Evolutionary conservation across 768 basidiomycete genomes (phyloP).

Genomic region (Amanita muscaria): DNA sequence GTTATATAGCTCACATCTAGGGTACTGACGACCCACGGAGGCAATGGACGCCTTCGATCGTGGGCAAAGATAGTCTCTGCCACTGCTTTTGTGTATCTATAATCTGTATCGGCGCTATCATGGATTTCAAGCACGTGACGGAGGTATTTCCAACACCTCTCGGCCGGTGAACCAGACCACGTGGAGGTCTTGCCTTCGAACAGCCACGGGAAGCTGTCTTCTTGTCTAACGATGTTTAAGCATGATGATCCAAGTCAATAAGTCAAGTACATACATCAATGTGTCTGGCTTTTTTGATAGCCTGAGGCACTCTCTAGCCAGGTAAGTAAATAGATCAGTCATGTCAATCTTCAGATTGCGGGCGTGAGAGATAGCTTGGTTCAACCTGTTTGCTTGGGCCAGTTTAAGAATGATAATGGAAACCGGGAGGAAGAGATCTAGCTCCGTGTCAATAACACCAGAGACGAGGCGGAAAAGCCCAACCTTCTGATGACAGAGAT

Average conservation of each 20-base stretch:
- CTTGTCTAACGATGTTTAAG: conserved; percentile 33
- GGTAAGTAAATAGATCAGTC: conserved; percentile 71
- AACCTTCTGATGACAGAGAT: conserved; percentile 57
- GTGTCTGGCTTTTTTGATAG: conserved; percentile 56
- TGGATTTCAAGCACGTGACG: conserved; percentile 71
- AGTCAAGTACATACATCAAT: conserved; percentile 38
- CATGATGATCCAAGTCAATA: conserved; percentile 6
- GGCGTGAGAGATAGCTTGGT: conserved; percentile 70
- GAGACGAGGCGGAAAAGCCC: conserved; percentile 15
- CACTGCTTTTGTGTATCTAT: conserved; percentile 65
- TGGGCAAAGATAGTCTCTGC: conserved; percentile 69
- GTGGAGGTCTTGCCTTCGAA: conserved; percentile 70
- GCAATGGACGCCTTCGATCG: conserved; percentile 54
- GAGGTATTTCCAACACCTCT: conserved; percentile 84
- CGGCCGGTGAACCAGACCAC: conserved; percentile 75
- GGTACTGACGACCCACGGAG: conserved; percentile 75
- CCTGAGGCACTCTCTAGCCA: conserved; percentile 74
- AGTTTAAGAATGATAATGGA: conserved; percentile 67
- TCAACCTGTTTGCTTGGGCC: conserved; percentile 72
- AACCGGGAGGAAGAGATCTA: conserved; percentile 48
- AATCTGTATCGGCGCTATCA: conserved; percentile 64
- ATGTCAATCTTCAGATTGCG: conserved; percentile 75
- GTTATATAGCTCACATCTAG: conserved; percentile 49
- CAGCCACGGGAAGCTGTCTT: conserved; percentile 75
- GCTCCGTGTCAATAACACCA: conserved; percentile 6